These are phyloP conservation scores for Tephrocybe sp. DNA, from an alignment of 768 basidiomycete species.

Conservation along the genomic window DNA sequence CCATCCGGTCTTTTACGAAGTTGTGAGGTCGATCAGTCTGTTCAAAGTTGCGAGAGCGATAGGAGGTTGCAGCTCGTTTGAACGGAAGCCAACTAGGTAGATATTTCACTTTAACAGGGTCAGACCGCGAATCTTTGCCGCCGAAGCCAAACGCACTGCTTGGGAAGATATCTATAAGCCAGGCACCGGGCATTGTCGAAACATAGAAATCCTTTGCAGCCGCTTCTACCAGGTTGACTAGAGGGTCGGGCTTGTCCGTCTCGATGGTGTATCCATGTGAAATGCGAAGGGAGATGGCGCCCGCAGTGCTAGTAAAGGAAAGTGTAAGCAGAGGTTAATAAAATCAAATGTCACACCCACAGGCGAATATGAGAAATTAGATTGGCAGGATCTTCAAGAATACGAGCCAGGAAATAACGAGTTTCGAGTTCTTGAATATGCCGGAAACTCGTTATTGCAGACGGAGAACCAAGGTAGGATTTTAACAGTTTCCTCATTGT, in stretches of 20 bases:
- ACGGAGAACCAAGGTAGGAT: conserved; percentile 39
- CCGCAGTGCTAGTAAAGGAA: conserved; percentile 30
- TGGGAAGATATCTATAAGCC: conserved; percentile 42
- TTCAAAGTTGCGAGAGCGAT: conserved; percentile 28
- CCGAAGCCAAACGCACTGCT: conserved; percentile 16
- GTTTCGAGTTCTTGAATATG: conserved; percentile 40
- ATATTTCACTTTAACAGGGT: conserved; percentile 30
- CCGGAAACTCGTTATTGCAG: conserved; percentile 32
- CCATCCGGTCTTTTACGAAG: conserved; percentile 34
- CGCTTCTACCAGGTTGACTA: conserved; percentile 38
- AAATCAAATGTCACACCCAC: conserved; percentile 22
- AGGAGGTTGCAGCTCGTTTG: conserved; percentile 33
- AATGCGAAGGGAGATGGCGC: conserved; percentile 39
- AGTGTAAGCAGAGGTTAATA: not conserved
- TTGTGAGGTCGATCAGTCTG: conserved; percentile 35
- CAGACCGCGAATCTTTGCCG: not conserved
- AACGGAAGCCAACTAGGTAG: conserved; percentile 49
- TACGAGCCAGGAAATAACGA: conserved; percentile 40
- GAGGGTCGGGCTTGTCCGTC: conserved; percentile 33
- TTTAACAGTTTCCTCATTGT: conserved; percentile 42
- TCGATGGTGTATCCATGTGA: conserved; percentile 44
- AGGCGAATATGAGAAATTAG: conserved; percentile 39
- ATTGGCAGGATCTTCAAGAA: conserved; percentile 35
- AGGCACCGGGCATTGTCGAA: conserved; percentile 21
- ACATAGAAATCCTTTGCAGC: conserved; percentile 41